These are phyloP conservation scores for Trichoderma sp. DNA, from an alignment of 2,329 filamentous ascomycete genomes.

Conservation along the genomic window DNA sequence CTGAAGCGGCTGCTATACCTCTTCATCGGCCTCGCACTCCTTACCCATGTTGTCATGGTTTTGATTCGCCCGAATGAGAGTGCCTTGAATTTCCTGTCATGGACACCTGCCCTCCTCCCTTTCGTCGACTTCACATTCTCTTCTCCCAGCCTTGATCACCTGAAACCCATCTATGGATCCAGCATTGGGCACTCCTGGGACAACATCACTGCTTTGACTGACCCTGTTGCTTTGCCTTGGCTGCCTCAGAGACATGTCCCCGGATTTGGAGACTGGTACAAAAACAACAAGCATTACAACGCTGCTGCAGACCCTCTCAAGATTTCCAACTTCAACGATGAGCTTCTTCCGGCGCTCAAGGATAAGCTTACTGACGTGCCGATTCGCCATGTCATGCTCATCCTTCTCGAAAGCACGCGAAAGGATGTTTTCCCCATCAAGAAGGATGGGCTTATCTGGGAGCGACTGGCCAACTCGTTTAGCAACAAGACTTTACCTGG, in stretches of 20 bases:
- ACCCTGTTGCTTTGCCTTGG: slow-evolving; percentile 24
- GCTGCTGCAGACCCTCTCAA: slow-evolving; percentile 40
- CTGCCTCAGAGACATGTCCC: slow-evolving; percentile 23
- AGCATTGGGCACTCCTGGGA: slow-evolving; percentile 25
- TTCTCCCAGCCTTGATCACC: slow-evolving; percentile 25
- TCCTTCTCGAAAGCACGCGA: slow-evolving; percentile 46
- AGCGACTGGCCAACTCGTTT: slow-evolving; percentile 35
- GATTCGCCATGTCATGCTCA: slow-evolving; percentile 44
- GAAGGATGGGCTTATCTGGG: slow-evolving; percentile 39
- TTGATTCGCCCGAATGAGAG: slow-evolving; percentile 33
- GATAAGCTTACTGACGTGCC: slow-evolving; percentile 31
- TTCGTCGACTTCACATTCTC: slow-evolving; percentile 36
- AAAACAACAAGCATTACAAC: slow-evolving; percentile 32
- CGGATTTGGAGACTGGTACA: slow-evolving; percentile 32
- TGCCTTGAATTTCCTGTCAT: slow-evolving; percentile 37
- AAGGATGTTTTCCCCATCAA: slow-evolving; percentile 47
- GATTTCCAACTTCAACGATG: slow-evolving; percentile 40
- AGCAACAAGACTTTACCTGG: slow-evolving; percentile 35
- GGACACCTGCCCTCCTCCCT: slow-evolving; percentile 35
- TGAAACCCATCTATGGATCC: slow-evolving; percentile 19
- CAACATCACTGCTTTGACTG: slow-evolving; percentile 24
- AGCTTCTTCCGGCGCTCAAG: slow-evolving; percentile 30
- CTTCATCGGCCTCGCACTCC: slow-evolving; percentile 27
- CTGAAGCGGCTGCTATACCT: slow-evolving; percentile 23
- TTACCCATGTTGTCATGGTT: slow-evolving; percentile 27